Evolutionary conservation across 2,329 filamentous ascomycete genomes (phyloP).

Genomic region (Exophiala oligosperma): DNA sequence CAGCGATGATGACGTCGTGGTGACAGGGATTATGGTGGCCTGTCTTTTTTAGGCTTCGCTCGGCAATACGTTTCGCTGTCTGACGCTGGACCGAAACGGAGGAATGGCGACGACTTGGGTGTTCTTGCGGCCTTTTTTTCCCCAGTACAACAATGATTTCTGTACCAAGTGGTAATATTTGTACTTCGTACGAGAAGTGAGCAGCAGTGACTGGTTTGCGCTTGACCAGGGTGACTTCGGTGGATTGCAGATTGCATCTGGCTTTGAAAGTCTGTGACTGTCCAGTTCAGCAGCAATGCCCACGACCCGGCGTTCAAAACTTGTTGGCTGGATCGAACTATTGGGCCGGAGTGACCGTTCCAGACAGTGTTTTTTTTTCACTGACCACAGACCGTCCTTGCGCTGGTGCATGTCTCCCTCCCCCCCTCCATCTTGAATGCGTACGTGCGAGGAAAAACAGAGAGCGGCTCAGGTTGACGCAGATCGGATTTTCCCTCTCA

Average conservation of each 20-base stretch:
- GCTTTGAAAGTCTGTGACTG: background rate
- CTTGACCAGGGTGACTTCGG: too few relatives aligned
- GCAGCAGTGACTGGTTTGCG: too few relatives aligned
- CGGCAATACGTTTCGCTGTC: slow-evolving; percentile 16
- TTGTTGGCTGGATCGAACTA: background rate
- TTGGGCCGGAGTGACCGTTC: background rate
- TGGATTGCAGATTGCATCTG: background rate
- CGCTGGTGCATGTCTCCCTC: background rate
- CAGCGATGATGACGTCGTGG: background rate
- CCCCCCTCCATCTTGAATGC: background rate
- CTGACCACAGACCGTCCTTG: background rate
- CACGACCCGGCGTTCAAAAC: background rate
- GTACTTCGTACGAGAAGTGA: too few relatives aligned
- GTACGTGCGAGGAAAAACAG: background rate
- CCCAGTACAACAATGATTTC: too few relatives aligned
- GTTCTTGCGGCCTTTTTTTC: slow-evolving; percentile 1
- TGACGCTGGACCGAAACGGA: background rate
- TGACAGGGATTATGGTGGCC: background rate
- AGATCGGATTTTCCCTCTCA: background rate
- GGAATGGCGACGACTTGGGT: too few relatives aligned
- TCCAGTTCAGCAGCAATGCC: too few relatives aligned
- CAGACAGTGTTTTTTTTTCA: background rate
- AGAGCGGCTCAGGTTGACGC: background rate
- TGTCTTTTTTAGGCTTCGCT: slow-evolving; percentile 1
- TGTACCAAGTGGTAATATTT: too few relatives aligned